These are phyloP conservation scores for Backusella australiensis DNA, from an alignment of 192 early-diverging fungal genomes.

Conservation along the genomic window DNA sequence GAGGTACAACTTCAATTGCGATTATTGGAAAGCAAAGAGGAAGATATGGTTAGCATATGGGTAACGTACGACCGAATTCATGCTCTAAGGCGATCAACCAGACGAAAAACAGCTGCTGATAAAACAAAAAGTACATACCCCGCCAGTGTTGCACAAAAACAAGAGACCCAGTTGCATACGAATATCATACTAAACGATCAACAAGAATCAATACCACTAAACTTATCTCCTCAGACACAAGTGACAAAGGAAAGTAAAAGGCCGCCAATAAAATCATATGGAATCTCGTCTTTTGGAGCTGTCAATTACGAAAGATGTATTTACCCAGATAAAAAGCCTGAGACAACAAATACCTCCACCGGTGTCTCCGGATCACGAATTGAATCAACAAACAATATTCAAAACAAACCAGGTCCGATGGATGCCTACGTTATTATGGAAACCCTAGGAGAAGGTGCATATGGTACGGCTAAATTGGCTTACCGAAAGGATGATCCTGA, in stretches of 20 bases:
- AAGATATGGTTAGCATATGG: conserved; percentile 58
- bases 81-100: conserved; percentile 19
- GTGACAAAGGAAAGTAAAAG: not conserved
- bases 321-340: not conserved
- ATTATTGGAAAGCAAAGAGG: conserved; percentile 46
- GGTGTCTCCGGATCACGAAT: not conserved
- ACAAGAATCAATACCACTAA: not conserved
- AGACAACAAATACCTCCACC: not conserved
- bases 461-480: conserved; percentile 63
- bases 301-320: not conserved
- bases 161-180: not conserved
- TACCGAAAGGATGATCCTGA: conserved; percentile 46
- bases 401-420: conserved; percentile 7
- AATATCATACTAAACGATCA: not conserved
- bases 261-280: conserved; percentile 4
- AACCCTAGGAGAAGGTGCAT: conserved; percentile 64
- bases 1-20: conserved; percentile 61
- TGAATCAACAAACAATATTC: not conserved
- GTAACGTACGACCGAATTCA: conserved; percentile 58
- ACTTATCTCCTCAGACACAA: not conserved
- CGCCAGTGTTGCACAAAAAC: not conserved
- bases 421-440: conserved; percentile 58
- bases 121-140: not conserved
- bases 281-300: conserved; percentile 18
- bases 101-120: not conserved